phyloP scores from a whole-genome alignment of 352 stramenopile genomes.

The Globisporangium polare region DNA sequence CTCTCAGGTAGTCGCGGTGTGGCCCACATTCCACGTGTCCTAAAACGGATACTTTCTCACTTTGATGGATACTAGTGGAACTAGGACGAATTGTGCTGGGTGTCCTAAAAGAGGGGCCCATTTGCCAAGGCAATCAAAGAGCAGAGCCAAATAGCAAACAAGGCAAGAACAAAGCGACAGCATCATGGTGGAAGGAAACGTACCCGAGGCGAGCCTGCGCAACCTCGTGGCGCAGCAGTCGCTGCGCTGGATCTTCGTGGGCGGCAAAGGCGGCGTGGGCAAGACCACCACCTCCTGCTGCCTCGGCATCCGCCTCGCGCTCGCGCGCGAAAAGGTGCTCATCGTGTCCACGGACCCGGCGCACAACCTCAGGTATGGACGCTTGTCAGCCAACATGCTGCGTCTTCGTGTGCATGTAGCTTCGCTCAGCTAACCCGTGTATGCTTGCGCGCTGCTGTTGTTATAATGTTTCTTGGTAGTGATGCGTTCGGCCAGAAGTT shows the following conservation, averaged over 20 bases:
- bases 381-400: neutral
- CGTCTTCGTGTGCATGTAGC: neutral
- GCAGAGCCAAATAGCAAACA: neutral
- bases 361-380: constrained; percentile 94
- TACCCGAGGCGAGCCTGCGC: constrained; percentile 86
- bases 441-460: neutral
- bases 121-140: neutral
- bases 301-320: constrained; percentile 91
- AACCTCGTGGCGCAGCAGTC: constrained; percentile 89
- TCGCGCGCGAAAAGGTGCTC: constrained; percentile 93
- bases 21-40: no score
- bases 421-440: no score
- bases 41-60: no score
- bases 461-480: constrained; percentile 39
- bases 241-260: constrained; percentile 95
- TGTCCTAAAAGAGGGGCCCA: no score
- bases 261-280: constrained; percentile 93
- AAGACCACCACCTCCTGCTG: constrained; percentile 99
- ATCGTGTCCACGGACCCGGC: constrained; percentile 99
- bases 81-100: no score
- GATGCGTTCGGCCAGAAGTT: constrained; percentile 99
- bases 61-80: no score
- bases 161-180: neutral
- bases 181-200: constrained; percentile 32
- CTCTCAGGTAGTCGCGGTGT: no score